A percentile compares a stretch with the other conserved stretches of the same genome.
Conservation (phyloP, 768 basidiomycete genomes). For the Galerina marginata region DNA sequence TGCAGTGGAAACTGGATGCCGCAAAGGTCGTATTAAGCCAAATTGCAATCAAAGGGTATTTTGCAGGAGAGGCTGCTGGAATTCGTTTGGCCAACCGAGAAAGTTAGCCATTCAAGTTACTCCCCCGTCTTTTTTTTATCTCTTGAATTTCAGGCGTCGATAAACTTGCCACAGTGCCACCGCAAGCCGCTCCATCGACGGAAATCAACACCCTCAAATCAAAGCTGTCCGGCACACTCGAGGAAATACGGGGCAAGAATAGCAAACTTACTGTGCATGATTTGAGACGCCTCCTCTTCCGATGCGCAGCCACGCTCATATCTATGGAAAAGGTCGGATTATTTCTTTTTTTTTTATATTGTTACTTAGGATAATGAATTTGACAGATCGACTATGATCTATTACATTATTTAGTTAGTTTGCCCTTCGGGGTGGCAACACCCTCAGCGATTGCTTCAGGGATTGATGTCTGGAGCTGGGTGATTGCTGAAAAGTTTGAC, state of each 20-base stretch:
- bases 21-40: slow-evolving; percentile 84
- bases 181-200: slow-evolving; percentile 58
- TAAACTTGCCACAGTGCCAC: slow-evolving; percentile 65
- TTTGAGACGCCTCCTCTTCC: slow-evolving; percentile 82
- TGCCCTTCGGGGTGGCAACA: slow-evolving; percentile 91
- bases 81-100: slow-evolving; percentile 70
- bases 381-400: slow-evolving; percentile 84
- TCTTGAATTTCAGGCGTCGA: slow-evolving; percentile 49
- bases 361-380: background rate
- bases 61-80: slow-evolving; percentile 84
- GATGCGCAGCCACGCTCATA: slow-evolving; percentile 83
- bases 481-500: slow-evolving; percentile 83
- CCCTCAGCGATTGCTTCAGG: slow-evolving; percentile 86
- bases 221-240: slow-evolving; percentile 69
- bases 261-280: slow-evolving; percentile 82
- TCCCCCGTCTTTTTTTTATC: background rate
- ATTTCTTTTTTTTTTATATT: background rate
- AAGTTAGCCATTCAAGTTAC: slow-evolving; percentile 47
- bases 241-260: slow-evolving; percentile 73
- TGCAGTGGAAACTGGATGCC: slow-evolving; percentile 77
- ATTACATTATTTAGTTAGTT: slow-evolving; percentile 81
- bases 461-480: slow-evolving; percentile 96
- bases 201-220: slow-evolving; percentile 71
- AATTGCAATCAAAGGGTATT: slow-evolving; percentile 91
- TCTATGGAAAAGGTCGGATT: slow-evolving; percentile 61